Evolutionary conservation across 2,329 filamentous ascomycete species (phyloP), one percentile per base, ranked within the genome.

Genomic region (Aspergillus sp.): DNA sequence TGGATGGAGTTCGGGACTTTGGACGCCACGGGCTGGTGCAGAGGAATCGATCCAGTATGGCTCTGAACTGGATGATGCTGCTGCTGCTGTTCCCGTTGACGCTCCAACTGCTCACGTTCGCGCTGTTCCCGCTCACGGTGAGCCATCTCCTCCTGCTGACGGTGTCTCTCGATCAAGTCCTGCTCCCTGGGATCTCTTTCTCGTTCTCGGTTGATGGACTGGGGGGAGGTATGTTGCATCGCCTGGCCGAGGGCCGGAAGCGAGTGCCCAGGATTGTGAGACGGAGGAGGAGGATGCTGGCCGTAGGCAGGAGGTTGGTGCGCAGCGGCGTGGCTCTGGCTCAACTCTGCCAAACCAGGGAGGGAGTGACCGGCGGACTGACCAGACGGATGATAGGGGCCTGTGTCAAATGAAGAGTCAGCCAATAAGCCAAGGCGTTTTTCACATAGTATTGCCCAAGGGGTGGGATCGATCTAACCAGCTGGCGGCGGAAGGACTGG

Each of bases 11-110:
- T 82, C 36, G 81, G 65, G 41, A 86, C 69, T 61, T 88, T 70
- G 53, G 86, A 78, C 41, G 89, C 89, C 37, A 95, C 86, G 4
- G 89, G 89, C 59, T 96, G 89, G 61, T 96, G 89, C 48, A 96
- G 80, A 34, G 88, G 86, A 34, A 94, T 84, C 2, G 88, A 86
- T 36, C 82, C 85, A 24, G 84, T 80, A 53, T 84, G 88, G 61
- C 82, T 91, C 58, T 95, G 88, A 53, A 91, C 86, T 15, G 81
- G 78, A 39, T 82, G 74, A 31, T 75, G 72, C 51, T 78, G 79
- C 51, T 78, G 79, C 32, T 76, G 73, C n/a, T n/a, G n/a, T 27
- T 67, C 64, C 31, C 63, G 53, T 40, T 77, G 72, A 26, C 72
- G 66, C 42, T 78, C 71, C 33, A 54, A 38, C 31, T 57, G 69